These are phyloP conservation scores for Sabuloglossum arenarium DNA, from an alignment of 495 filamentous ascomycete genomes.

Conservation along the genomic window DNA sequence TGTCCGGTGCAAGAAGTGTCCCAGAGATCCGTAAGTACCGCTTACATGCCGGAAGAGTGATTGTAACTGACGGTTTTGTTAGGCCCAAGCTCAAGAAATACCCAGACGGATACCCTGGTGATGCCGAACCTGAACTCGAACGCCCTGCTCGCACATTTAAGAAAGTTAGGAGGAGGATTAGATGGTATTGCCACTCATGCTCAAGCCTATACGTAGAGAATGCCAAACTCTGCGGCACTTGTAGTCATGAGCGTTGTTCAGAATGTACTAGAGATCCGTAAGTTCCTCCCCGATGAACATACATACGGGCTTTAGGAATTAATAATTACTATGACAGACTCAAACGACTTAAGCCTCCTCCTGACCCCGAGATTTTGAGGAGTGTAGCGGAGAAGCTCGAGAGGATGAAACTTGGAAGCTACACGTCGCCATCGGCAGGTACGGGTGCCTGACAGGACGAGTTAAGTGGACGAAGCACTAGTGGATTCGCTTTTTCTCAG, in stretches of 20 bases:
- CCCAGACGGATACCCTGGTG: constrained; percentile 58
- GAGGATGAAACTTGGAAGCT: neutral
- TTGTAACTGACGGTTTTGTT: constrained; percentile 9
- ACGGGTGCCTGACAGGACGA: neutral
- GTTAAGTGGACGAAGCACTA: neutral
- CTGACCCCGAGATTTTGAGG: neutral
- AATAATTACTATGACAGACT: neutral
- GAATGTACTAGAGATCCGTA: constrained; percentile 30
- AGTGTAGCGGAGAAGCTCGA: neutral
- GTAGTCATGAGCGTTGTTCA: constrained; percentile 32
- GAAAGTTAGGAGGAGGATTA: constrained; percentile 24
- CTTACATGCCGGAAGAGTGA: neutral
- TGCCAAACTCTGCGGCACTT: constrained; percentile 33
- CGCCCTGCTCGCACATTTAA: constrained; percentile 18
- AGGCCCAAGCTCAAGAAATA: constrained; percentile 54
- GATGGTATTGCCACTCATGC: constrained; percentile 48
- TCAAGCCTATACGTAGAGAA: constrained; percentile 27
- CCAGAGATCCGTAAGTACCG: constrained; percentile 29
- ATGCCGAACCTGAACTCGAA: constrained; percentile 23
- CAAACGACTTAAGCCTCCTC: neutral
- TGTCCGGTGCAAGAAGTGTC: constrained; percentile 60
- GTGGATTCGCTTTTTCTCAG: neutral
- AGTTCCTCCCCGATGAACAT: constrained; percentile 9
- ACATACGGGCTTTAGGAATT: neutral
- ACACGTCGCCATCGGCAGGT: neutral